Evolutionary conservation across 2,329 filamentous ascomycete species (phyloP).

Genomic region (Xylariaceae sp.): DNA sequence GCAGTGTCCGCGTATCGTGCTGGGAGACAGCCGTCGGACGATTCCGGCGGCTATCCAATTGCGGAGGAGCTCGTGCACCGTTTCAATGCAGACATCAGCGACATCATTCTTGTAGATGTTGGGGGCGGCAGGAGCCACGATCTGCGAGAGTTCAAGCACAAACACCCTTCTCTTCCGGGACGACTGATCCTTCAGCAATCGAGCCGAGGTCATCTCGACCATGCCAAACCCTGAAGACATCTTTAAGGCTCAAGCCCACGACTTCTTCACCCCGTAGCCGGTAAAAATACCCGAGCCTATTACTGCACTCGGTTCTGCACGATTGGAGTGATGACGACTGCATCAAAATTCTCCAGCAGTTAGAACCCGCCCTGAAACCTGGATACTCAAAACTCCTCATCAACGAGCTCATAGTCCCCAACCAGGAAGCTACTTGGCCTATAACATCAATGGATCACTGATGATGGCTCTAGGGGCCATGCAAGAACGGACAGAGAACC

Average conservation of each 20-base stretch:
- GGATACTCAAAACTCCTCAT: slow-evolving; percentile 32
- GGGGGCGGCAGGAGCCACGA: slow-evolving; percentile 34
- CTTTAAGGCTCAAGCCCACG: slow-evolving; percentile 13
- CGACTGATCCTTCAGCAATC: slow-evolving; percentile 30
- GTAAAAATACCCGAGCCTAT: slow-evolving; percentile 22
- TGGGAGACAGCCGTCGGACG: slow-evolving; percentile 30
- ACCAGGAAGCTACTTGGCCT: slow-evolving; percentile 13
- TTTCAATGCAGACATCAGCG: slow-evolving; percentile 14
- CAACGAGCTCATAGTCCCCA: slow-evolving; percentile 32
- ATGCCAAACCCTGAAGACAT: slow-evolving; percentile 1
- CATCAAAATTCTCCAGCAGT: slow-evolving; percentile 23
- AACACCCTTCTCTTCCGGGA: slow-evolving; percentile 23
- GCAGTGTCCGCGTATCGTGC: slow-evolving; percentile 30
- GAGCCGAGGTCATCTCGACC: slow-evolving; percentile 16
- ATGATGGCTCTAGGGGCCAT: slow-evolving; percentile 16
- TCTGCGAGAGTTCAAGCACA: slow-evolving; percentile 23
- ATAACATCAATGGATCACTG: slow-evolving; percentile 20
- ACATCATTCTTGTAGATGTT: slow-evolving; percentile 31
- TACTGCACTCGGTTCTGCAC: slow-evolving; percentile 26
- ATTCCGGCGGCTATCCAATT: slow-evolving; percentile 21
- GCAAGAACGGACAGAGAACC: slow-evolving; percentile 15
- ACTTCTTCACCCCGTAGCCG: slow-evolving; percentile 25
- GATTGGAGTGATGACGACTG: slow-evolving; percentile 30
- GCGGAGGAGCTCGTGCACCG: slow-evolving; percentile 13
- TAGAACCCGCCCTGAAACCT: slow-evolving; percentile 20